A percentile compares a stretch with the other conserved stretches of the same genome.
These are phyloP conservation scores for Alternaria ventricosa DNA, from an alignment of 2,329 filamentous ascomycete species.

Conservation along the genomic window DNA sequence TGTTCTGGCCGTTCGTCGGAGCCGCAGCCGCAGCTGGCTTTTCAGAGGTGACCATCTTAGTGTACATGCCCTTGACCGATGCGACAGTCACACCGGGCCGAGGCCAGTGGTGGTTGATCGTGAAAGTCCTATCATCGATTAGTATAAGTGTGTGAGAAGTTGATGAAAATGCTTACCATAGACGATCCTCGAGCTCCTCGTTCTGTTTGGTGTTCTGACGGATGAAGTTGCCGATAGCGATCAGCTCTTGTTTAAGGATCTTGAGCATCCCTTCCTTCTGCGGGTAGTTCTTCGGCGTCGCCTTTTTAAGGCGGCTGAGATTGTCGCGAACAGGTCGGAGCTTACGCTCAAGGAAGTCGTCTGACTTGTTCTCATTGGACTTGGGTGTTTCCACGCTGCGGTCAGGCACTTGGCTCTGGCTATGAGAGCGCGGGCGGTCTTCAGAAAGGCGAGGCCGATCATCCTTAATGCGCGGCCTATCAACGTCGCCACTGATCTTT, in stretches of 20 bases:
- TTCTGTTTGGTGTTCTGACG: conserved; percentile 56
- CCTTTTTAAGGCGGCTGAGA: conserved; percentile 65
- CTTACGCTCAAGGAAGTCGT: conserved; percentile 60
- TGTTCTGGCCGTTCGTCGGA: conserved; percentile 36
- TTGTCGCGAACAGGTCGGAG: conserved; percentile 67
- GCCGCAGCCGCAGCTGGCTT: conserved; percentile 29
- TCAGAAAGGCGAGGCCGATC: conserved; percentile 56
- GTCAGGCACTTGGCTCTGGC: conserved; percentile 58
- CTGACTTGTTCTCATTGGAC: conserved; percentile 38
- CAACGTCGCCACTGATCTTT: conserved; percentile 54
- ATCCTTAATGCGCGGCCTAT: conserved; percentile 28
- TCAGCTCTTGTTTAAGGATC: conserved; percentile 66
- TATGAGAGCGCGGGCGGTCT: conserved; percentile 35
- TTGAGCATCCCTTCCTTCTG: conserved; percentile 67
- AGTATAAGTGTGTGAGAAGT: conserved; percentile 12
- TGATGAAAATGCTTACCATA: conserved; percentile 54
- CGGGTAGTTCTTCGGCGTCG: conserved; percentile 68
- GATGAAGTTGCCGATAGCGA: conserved; percentile 69
- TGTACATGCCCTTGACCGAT: conserved; percentile 49
- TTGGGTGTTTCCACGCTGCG: conserved; percentile 40
- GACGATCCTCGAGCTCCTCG: conserved; percentile 55
- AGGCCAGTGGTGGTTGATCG: conserved; percentile 49
- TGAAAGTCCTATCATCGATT: conserved; percentile 42
- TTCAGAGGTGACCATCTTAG: conserved; percentile 44
- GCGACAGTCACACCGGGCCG: conserved; percentile 36